Evolutionary conservation across 176 grass and related monocot genomes (phyloP).

Genomic region (Carex scoparia): DNA sequence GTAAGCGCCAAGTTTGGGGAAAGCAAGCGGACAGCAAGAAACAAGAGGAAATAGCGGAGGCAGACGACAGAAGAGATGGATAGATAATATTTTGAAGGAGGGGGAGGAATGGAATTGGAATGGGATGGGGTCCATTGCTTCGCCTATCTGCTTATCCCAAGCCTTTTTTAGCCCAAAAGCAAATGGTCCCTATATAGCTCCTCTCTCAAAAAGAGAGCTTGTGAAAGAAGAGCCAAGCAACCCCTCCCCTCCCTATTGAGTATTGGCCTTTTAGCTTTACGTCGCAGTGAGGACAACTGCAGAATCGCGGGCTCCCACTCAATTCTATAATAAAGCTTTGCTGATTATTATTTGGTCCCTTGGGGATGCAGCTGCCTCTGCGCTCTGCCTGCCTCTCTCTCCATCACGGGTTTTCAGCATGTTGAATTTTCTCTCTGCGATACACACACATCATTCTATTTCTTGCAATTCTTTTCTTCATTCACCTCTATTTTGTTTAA

Average conservation of each 20-base stretch:
- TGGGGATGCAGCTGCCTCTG: background rate
- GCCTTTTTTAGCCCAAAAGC: background rate
- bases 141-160: background rate
- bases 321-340: background rate
- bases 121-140: background rate
- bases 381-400: background rate
- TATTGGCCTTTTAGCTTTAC: slow-evolving; percentile 6
- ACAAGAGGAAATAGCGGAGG: background rate
- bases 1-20: background rate
- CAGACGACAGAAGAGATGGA: background rate
- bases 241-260: background rate
- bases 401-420: background rate
- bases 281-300: slow-evolving; percentile 16
- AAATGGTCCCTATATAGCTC: background rate
- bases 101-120: background rate
- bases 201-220: background rate
- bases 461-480: background rate
- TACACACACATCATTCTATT: background rate
- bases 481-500: background rate
- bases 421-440: background rate
- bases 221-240: background rate
- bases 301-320: background rate
- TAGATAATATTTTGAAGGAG: background rate
- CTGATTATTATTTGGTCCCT: background rate
- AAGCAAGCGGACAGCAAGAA: background rate